Conservation (phyloP, 2,329 filamentous ascomycete species). For the Botryotinia convoluta region DNA sequence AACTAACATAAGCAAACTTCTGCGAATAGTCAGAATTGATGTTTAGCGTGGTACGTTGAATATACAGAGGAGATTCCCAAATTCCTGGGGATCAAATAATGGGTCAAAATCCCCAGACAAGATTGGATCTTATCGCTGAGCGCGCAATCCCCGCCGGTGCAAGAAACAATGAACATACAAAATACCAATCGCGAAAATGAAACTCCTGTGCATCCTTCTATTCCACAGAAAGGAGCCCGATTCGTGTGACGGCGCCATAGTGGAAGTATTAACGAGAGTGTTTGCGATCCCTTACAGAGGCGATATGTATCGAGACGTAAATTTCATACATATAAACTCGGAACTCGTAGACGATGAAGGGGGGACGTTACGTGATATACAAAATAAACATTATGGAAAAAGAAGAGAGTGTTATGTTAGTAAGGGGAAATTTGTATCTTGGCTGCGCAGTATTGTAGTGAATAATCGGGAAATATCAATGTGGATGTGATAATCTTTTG, state of each 20-base stretch:
- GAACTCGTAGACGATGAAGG: background rate
- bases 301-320: background rate
- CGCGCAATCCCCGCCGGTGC: background rate
- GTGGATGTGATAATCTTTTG: background rate
- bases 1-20: constrained; percentile 1
- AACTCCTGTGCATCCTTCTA: constrained; percentile 12
- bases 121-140: background rate
- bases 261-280: background rate
- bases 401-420: background rate
- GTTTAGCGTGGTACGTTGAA: background rate
- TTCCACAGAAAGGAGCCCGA: background rate
- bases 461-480: background rate
- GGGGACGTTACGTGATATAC: background rate
- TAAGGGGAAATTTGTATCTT: background rate
- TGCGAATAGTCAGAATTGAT: background rate
- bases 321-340: background rate
- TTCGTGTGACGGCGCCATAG: background rate
- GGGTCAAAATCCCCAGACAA: background rate
- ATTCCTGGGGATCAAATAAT: background rate
- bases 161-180: constrained; percentile 12
- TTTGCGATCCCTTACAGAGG: background rate
- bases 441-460: background rate
- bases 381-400: background rate
- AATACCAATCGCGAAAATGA: constrained; percentile 9
- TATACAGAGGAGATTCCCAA: background rate